A percentile compares a stretch with the other conserved stretches of the same genome.
These are phyloP conservation scores for Microdochium trichocladiopsis DNA, from an alignment of 2,329 filamentous ascomycete genomes.

Conservation along the genomic window DNA sequence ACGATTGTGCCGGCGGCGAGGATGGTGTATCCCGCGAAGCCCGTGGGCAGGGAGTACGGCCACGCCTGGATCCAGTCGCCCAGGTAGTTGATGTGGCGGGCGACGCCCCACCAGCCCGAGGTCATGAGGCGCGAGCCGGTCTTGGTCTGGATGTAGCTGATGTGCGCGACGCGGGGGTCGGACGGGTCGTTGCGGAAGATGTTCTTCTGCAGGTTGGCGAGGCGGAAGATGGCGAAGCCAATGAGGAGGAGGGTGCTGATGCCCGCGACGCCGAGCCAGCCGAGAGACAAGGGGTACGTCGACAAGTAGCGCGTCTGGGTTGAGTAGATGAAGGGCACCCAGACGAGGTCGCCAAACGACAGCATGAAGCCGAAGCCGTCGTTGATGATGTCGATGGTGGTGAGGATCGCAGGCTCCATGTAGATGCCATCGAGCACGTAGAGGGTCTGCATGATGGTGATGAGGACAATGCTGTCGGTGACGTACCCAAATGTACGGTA, in stretches of 20 bases:
- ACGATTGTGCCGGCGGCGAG: conserved; percentile 44
- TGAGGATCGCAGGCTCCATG: conserved; percentile 84
- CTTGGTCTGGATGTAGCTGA: conserved; percentile 81
- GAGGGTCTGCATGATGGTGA: conserved; percentile 68
- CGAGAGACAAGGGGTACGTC: conserved; percentile 74
- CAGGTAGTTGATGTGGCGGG: conserved; percentile 91
- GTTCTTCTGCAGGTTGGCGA: conserved; percentile 94
- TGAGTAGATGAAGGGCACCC: conserved; percentile 87
- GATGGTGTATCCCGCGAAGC: conserved; percentile 74
- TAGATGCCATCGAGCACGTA: conserved; percentile 82
- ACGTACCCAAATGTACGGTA: conserved; percentile 78
- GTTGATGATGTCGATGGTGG: conserved; percentile 88
- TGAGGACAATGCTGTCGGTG: conserved; percentile 78
- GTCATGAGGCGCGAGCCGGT: conserved; percentile 74
- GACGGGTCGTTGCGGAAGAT: conserved; percentile 81
- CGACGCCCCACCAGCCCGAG: conserved; percentile 88
- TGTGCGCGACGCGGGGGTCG: conserved; percentile 70
- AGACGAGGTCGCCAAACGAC: conserved; percentile 83
- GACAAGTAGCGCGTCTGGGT: conserved; percentile 80
- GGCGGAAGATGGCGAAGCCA: conserved; percentile 89
- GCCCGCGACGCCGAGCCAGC: conserved; percentile 53
- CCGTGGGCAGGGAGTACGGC: conserved; percentile 84
- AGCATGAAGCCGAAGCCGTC: conserved; percentile 97
- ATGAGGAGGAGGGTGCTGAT: conserved; percentile 60
- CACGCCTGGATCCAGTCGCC: conserved; percentile 94